A percentile compares a stretch with the other conserved stretches of the same genome.
Conservation (phyloP, 805 yeast species). For the Wickerhamiella australiensis region DNA sequence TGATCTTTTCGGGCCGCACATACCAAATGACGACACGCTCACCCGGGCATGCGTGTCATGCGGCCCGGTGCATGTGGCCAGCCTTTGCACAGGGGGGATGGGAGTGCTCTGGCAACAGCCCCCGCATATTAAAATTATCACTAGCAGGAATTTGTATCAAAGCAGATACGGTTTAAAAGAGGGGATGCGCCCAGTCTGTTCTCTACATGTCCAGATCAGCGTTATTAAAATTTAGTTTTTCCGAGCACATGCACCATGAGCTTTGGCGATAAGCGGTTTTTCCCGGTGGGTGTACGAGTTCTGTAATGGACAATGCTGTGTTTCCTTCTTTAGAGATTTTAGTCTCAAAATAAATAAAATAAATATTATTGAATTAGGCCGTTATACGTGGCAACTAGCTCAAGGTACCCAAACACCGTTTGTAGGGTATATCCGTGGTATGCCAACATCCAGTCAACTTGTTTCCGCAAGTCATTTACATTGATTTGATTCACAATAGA, state of each 20-base stretch:
- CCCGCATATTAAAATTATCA: no score
- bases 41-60: neutral
- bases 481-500: conserved; percentile 10
- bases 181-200: no score
- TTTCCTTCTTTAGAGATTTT: neutral
- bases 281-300: no score
- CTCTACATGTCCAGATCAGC: no score
- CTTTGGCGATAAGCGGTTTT: neutral
- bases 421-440: conserved; percentile 12
- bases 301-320: no score
- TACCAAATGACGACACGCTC: neutral
- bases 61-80: neutral
- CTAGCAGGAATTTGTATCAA: no score
- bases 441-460: conserved; percentile 14
- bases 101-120: no score
- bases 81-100: no score
- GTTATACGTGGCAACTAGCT: conserved; percentile 8
- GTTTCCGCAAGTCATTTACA: conserved; percentile 9
- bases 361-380: neutral
- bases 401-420: conserved; percentile 12
- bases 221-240: neutral
- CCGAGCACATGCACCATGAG: neutral
- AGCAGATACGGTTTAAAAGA: no score
- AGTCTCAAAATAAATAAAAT: neutral
- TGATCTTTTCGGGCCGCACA: neutral